phyloP scores from a whole-genome alignment of 2,329 filamentous ascomycete species.

The Xylaria digitata region DNA sequence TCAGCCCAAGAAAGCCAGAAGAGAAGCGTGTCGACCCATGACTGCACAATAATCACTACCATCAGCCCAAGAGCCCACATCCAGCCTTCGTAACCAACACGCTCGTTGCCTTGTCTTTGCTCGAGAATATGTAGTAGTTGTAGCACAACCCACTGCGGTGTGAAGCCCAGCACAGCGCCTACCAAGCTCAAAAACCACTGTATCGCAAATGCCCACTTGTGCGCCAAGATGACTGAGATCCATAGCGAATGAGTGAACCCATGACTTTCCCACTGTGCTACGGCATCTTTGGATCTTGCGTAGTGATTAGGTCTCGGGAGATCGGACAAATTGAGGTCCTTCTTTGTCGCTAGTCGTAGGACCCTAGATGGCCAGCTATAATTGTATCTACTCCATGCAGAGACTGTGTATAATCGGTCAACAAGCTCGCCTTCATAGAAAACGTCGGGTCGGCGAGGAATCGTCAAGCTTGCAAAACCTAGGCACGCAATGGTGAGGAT shows the following conservation, averaged over 20 bases:
- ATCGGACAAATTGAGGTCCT: conserved; percentile 71
- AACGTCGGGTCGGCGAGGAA: conserved; percentile 76
- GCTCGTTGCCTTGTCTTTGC: conserved; percentile 57
- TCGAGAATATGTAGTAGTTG: conserved; percentile 75
- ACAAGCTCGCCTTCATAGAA: conserved; percentile 69
- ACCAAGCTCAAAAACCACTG: conserved; percentile 70
- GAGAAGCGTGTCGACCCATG: conserved; percentile 72
- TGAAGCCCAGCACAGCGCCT: conserved; percentile 70
- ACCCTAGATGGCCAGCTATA: conserved; percentile 72
- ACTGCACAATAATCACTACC: conserved; percentile 66
- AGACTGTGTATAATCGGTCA: conserved; percentile 71
- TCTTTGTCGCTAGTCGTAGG: conserved; percentile 65
- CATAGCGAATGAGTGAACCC: conserved; percentile 66
- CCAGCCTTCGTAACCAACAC: conserved; percentile 68
- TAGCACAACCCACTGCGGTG: conserved; percentile 76
- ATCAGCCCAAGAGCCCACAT: conserved; percentile 75
- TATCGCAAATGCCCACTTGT: conserved; percentile 64
- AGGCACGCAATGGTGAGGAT: conserved; percentile 59
- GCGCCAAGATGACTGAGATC: conserved; percentile 68
- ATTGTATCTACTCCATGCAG: conserved; percentile 70
- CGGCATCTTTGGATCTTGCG: conserved; percentile 63
- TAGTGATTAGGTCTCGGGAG: conserved; percentile 70
- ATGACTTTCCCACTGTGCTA: conserved; percentile 61
- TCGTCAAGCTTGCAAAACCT: conserved; percentile 60
- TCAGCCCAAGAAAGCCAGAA: conserved; percentile 74